Percentiles rank a stretch among this genome's conserved stretches.
phyloP scores from a whole-genome alignment of 208 protist genomes.

The Leishmania gerbilli region DNA sequence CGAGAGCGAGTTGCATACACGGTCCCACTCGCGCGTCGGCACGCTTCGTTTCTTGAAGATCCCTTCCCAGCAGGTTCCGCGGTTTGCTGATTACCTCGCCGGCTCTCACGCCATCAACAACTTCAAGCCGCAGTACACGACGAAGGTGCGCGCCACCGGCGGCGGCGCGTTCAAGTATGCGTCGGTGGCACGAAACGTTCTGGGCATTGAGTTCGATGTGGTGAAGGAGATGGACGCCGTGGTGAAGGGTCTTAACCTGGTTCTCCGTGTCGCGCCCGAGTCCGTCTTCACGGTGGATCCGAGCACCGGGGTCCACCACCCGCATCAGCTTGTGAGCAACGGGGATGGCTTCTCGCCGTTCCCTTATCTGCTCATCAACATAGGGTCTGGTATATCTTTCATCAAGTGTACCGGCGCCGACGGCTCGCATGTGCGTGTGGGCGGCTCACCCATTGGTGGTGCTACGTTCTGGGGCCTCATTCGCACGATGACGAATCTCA shows the following conservation, averaged over 20 bases:
- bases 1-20: slow-evolving; percentile 36
- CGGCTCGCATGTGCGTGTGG: slow-evolving; percentile 92
- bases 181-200: slow-evolving; percentile 38
- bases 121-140: slow-evolving; percentile 53
- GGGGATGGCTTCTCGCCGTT: slow-evolving; percentile 69
- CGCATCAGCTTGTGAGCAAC: slow-evolving; percentile 60
- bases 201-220: slow-evolving; percentile 73
- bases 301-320: slow-evolving; percentile 52
- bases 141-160: slow-evolving; percentile 78
- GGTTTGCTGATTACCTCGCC: slow-evolving; percentile 68
- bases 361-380: slow-evolving; percentile 97
- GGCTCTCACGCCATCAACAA: slow-evolving; percentile 29
- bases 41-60: slow-evolving; percentile 85
- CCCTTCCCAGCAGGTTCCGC: slow-evolving; percentile 78
- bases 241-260: slow-evolving; percentile 87
- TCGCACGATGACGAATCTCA: slow-evolving; percentile 92
- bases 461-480: slow-evolving; percentile 97
- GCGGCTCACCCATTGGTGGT: slow-evolving; percentile 95
- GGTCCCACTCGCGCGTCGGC: slow-evolving; percentile 53
- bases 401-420: slow-evolving; percentile 90
- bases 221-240: slow-evolving; percentile 92
- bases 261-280: slow-evolving; percentile 66
- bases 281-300: slow-evolving; percentile 88
- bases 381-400: slow-evolving; percentile 97
- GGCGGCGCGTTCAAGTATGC: slow-evolving; percentile 92